A percentile compares a stretch with the other conserved stretches of the same genome.
Evolutionary conservation across 495 filamentous ascomycete genomes (phyloP).

Genomic region (Chaetomidium leptoderma): DNA sequence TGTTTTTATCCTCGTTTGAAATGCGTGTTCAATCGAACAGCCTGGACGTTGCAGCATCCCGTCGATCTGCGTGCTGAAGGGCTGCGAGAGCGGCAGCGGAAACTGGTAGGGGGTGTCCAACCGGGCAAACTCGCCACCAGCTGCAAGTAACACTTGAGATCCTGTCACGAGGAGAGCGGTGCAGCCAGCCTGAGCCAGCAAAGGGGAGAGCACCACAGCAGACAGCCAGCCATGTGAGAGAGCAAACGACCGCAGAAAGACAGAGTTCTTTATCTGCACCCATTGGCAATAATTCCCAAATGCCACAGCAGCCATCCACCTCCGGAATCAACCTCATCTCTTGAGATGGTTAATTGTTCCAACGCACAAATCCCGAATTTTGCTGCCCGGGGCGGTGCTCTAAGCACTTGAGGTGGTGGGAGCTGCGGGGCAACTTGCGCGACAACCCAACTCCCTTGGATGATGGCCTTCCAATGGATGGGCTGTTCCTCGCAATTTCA

Average conservation of each 20-base stretch:
- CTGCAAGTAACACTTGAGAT: constrained; percentile 30
- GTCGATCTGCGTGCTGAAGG: constrained; percentile 28
- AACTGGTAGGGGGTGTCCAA: constrained; percentile 15
- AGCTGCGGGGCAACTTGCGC: constrained; percentile 13
- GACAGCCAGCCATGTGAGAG: constrained; percentile 14
- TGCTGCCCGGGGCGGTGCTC: neutral
- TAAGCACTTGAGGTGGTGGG: constrained; percentile 10
- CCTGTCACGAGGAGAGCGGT: constrained; percentile 17
- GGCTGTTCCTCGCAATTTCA: neutral
- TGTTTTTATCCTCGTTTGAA: constrained; percentile 22
- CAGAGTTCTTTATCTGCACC: neutral
- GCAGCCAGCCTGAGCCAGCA: constrained; percentile 13
- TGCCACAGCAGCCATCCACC: constrained; percentile 14
- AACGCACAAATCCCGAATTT: constrained; percentile 21
- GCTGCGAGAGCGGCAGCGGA: constrained; percentile 24
- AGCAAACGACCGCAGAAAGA: neutral
- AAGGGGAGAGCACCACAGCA: constrained; percentile 16
- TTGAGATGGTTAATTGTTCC: constrained; percentile 29
- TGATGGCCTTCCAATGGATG: constrained; percentile 1
- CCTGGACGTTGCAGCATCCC: constrained; percentile 21
- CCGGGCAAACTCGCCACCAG: constrained; percentile 13
- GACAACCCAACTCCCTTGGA: constrained; percentile 3
- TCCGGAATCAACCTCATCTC: constrained; percentile 13
- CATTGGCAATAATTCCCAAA: constrained; percentile 16
- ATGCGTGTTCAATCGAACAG: constrained; percentile 27